Evolutionary conservation across 2,329 filamentous ascomycete genomes (phyloP), one percentile per base, ranked within the genome.

Genomic region (Dryadomyces sulphureus): DNA sequence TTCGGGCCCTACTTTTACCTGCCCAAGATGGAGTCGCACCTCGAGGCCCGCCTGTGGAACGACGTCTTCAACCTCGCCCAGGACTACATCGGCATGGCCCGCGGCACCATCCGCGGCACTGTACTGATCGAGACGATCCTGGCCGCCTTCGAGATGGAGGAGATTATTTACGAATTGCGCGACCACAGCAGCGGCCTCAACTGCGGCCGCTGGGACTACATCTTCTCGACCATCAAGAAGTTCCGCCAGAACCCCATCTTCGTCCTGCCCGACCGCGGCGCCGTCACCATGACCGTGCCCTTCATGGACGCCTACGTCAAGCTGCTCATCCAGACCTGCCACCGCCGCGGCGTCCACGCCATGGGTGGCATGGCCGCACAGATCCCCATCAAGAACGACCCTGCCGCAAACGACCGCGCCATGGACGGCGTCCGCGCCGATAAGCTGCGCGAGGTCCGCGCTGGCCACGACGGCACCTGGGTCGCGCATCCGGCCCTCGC

Each of bases 311-410:
- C 92, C 42, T 98, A 98, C 59, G 86, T 96, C 59, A 93, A 92
- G 67, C 79, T 96, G 36, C 77, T 98, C 54, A 95, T 98, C 68
- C 90, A 95, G 75, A 96, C 92, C 48, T 98, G 92, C 73, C 92
- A 98, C 66, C 83, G 81, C 62, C 82, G 92, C 56, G 88, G 89
- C 46, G 92, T 96, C n/a, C 92, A 96, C 65, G 92, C 92, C 53
- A 96, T 96, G 92, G 81, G 92, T 55, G 92, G 92, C 54, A 96
- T 98, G 92, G 90, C 90, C 3, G 92, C 92, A 35, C 92, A 96
- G 67, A 98, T 98, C 59, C 92, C 92, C 51, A 95, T 96, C 73
- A 96, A 96, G 74, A 84, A 92, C 62, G 84, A 96, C 66, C 77
- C 81, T 55, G 79, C 75, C 41, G 90, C 89, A 60, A 95, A 96